phyloP scores from a whole-genome alignment of 169 alveolate species.

The Plasmodium gaboni region DNA sequence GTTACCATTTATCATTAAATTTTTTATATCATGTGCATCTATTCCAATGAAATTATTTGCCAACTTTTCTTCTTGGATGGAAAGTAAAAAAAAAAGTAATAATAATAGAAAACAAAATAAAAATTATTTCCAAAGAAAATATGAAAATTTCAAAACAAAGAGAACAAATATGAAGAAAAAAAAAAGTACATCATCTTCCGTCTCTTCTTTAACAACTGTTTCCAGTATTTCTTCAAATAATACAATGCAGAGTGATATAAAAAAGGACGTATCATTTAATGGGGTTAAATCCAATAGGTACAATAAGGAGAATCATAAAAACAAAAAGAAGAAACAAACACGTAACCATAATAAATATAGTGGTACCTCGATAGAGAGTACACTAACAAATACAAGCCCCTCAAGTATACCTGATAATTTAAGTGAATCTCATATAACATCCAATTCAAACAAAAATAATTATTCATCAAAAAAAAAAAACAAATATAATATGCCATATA shows the following conservation, averaged over 20 bases:
- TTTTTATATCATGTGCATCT: conserved; percentile 21
- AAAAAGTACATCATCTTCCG: conserved; percentile 14
- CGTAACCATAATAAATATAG: not conserved
- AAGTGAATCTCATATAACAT: conserved; percentile 8
- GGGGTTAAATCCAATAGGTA: not conserved
- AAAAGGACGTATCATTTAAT: not conserved
- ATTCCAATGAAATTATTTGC: conserved; percentile 12
- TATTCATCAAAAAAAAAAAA: conserved; percentile 6
- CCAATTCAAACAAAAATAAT: not conserved
- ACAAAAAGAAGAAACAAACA: conserved; percentile 13
- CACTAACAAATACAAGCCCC: conserved; percentile 19
- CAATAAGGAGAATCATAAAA: not conserved
- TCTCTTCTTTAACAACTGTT: not conserved
- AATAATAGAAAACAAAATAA: conserved; percentile 2
- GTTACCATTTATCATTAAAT: conserved; percentile 46
- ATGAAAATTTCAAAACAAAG: conserved; percentile 4
- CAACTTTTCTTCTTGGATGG: conserved; percentile 1
- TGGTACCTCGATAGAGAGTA: conserved; percentile 23
- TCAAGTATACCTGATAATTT: conserved; percentile 10
- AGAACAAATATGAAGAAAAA: conserved; percentile 13
- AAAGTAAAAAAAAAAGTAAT: not conserved
- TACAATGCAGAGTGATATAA: conserved; percentile 4
- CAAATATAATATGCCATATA: not conserved
- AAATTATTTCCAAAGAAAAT: not conserved
- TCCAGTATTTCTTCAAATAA: conserved; percentile 29